Conservation (phyloP, 2,329 filamentous ascomycete genomes). For the Cryoendolithus antarcticus region DNA sequence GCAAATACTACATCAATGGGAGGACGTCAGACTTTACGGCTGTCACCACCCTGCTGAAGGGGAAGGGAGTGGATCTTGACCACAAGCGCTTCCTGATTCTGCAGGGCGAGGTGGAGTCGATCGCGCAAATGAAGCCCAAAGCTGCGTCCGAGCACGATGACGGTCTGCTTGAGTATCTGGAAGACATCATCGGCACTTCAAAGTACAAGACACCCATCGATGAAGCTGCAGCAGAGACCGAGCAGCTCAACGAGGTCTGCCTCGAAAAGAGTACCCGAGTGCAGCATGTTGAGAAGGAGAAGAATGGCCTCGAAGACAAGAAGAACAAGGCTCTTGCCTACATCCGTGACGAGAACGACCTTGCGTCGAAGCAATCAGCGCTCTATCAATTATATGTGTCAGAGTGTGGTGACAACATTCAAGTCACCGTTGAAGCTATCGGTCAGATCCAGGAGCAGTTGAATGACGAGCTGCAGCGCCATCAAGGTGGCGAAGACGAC, state of each 20-base stretch:
- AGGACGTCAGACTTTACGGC: constrained; percentile 83
- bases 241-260: constrained; percentile 86
- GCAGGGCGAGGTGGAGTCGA: constrained; percentile 95
- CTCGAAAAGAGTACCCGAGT: constrained; percentile 90
- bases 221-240: constrained; percentile 79
- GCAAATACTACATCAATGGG: constrained; percentile 94
- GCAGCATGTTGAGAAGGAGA: constrained; percentile 96
- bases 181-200: constrained; percentile 97
- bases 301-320: constrained; percentile 82
- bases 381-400: constrained; percentile 85
- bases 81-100: constrained; percentile 97
- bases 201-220: constrained; percentile 98
- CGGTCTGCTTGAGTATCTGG: constrained; percentile 86
- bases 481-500: constrained; percentile 75
- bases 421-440: constrained; percentile 80
- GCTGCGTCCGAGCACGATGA: constrained; percentile 92
- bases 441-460: constrained; percentile 81
- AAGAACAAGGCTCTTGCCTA: constrained; percentile 88
- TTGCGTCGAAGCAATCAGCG: constrained; percentile 76
- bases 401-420: constrained; percentile 78
- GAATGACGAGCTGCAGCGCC: constrained; percentile 78
- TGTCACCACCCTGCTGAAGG: constrained; percentile 76
- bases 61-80: constrained; percentile 84
- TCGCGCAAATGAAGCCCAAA: constrained; percentile 98
- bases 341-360: constrained; percentile 85